Base-by-base conservation (phyloP, 1,139 yeast genomes). In the Diutina rugosa region DNA sequence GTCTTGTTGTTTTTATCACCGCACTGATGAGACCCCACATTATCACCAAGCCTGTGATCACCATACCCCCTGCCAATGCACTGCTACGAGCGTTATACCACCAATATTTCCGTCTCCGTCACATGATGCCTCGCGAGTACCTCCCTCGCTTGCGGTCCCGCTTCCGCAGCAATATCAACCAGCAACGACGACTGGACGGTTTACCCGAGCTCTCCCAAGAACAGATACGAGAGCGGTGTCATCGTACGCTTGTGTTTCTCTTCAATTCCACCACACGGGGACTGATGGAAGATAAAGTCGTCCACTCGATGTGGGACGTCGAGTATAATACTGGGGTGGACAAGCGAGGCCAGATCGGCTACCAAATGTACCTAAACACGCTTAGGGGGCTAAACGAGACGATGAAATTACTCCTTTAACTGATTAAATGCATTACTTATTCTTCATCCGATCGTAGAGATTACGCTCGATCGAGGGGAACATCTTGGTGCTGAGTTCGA, bases 401-500 rank as follows among this genome's bases (percentile, higher is more conserved):
- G n/a, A 30, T 49, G 53, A 38, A 29, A 18, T 21, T 49, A n/a
- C 32, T 49, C 7, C 26, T 18, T 45, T 45, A 16, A 45, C n/a
- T 9, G 2, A 44, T 44, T 3, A n/a, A 16, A n/a, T n/a, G 21
- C 7, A 6, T 10, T 45, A 16, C 46, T n/a, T 12, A 4, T 45
- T 18, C n/a, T 21, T 52, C 63, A 62, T 3, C 62, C 56, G 61
- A 14, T 56, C 55, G 35, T 78, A 79, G 21, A 81, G 61, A 47
- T 63, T 68, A 57, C 88, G 68, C 64, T 84, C 89, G n/a, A 80
- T 57, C 41, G 68, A 70, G 32, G 85, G 84, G 51, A 82, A 76
- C 14, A 75, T 54, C 57, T 79, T 76, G 41, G 73, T 68, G 1
- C 85, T 78, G 55, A 77, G 73, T 56, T 76, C 74, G 1, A 90